Conservation (phyloP, 1,139 yeast genomes). For the Eremothecium cymbalariae region DNA sequence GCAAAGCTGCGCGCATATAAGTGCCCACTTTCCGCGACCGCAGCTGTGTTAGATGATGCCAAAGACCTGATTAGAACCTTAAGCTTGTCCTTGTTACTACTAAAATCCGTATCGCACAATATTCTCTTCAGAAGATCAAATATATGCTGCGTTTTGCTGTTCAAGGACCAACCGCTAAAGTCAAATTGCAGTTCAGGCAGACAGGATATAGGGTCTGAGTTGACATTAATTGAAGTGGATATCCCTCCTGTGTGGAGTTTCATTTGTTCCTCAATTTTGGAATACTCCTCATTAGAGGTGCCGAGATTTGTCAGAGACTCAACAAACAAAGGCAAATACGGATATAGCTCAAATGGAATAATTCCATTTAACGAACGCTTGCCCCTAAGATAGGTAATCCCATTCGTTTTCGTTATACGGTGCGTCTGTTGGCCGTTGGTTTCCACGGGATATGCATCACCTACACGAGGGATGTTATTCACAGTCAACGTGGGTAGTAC, state of each 20-base stretch:
- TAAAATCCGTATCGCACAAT: slow-evolving; percentile 60
- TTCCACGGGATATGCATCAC: slow-evolving; percentile 37
- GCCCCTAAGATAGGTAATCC: slow-evolving; percentile 62
- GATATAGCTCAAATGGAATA: slow-evolving; percentile 53
- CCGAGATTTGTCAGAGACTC: slow-evolving; percentile 83
- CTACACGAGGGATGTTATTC: slow-evolving; percentile 58
- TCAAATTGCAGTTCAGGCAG: slow-evolving; percentile 41
- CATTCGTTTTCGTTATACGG: slow-evolving; percentile 62
- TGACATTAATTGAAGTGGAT: slow-evolving; percentile 48
- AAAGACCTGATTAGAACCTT: slow-evolving; percentile 62
- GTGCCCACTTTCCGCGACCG: slow-evolving; percentile 83
- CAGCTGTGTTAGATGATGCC: slow-evolving; percentile 71
- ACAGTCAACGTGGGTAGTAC: slow-evolving; percentile 71
- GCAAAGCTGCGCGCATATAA: slow-evolving; percentile 68
- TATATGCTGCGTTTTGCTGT: slow-evolving; percentile 52
- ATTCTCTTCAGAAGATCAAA: slow-evolving; percentile 63
- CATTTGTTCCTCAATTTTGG: slow-evolving; percentile 77
- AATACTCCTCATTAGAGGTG: slow-evolving; percentile 59
- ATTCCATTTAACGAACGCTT: slow-evolving; percentile 44
- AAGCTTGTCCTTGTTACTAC: slow-evolving; percentile 59
- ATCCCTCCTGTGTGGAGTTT: slow-evolving; percentile 82
- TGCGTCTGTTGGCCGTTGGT: slow-evolving; percentile 29
- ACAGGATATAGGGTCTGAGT: slow-evolving; percentile 43
- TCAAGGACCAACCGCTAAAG: slow-evolving; percentile 64
- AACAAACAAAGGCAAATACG: slow-evolving; percentile 68